Conservation (phyloP, 441 rosid genomes). For the Pelargonium citronellum region DNA sequence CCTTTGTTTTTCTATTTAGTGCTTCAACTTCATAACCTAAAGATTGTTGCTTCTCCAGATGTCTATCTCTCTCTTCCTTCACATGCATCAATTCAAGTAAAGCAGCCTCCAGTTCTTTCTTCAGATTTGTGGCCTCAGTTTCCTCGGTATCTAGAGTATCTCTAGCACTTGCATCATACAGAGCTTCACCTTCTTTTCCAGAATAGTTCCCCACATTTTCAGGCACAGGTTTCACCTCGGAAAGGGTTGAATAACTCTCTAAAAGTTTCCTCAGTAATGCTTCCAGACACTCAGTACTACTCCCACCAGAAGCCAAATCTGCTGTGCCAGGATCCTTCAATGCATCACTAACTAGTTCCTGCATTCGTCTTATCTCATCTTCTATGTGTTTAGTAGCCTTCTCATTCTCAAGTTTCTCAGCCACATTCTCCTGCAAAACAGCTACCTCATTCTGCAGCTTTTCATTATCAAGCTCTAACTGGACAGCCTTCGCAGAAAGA, state of each 20-base stretch:
- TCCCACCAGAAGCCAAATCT: conserved; percentile 40
- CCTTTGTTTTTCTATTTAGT: conserved; percentile 48
- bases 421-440: conserved; percentile 52
- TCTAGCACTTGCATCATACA: conserved; percentile 33
- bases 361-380: conserved; percentile 51
- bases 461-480: conserved; percentile 56
- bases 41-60: conserved; percentile 53
- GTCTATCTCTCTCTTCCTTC: conserved; percentile 71
- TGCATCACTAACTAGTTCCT: conserved; percentile 53
- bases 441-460: conserved; percentile 47
- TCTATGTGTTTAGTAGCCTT: conserved; percentile 40
- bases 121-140: conserved; percentile 38
- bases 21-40: conserved; percentile 56
- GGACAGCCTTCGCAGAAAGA: conserved; percentile 37
- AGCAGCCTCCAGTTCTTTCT: conserved; percentile 69
- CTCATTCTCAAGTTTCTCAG: conserved; percentile 48
- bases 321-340: conserved; percentile 46
- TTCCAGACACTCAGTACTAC: conserved; percentile 58
- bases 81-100: conserved; percentile 45
- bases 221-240: conserved; percentile 28
- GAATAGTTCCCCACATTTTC: conserved; percentile 26
- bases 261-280: conserved; percentile 59
- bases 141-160: conserved; percentile 40
- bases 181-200: conserved; percentile 31
- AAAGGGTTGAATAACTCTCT: conserved; percentile 43